A percentile compares a stretch with the other conserved stretches of the same genome.
Conservation (phyloP, 768 basidiomycete genomes). For the Leucocoprinus birnbaumii region DNA sequence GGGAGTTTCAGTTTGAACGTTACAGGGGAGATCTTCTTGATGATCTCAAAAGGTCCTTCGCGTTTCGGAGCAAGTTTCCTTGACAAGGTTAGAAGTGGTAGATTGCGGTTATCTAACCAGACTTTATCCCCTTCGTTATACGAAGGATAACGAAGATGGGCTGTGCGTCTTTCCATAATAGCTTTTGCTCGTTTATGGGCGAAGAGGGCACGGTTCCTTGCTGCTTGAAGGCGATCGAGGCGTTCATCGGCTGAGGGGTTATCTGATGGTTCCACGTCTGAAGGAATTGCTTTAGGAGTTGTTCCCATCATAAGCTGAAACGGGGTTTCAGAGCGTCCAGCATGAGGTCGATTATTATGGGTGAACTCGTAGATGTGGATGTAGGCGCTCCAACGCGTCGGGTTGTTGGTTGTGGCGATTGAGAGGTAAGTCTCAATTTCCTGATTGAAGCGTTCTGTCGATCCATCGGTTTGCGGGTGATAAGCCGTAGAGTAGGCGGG, state of each 20-base stretch:
- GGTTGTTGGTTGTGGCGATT: constrained; percentile 15
- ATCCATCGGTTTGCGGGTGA: constrained; percentile 29
- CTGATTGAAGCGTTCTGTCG: constrained; percentile 19
- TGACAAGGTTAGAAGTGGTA: neutral
- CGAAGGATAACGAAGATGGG: too few species aligned
- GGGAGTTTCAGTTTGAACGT: constrained; percentile 2
- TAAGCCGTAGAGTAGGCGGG: constrained; percentile 28
- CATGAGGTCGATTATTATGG: constrained; percentile 16
- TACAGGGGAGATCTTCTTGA: neutral
- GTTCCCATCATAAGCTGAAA: constrained; percentile 20
- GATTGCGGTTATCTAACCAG: neutral
- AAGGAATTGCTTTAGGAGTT: constrained; percentile 3
- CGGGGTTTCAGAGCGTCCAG: constrained; percentile 14
- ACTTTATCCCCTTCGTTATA: too few species aligned
- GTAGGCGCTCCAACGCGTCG: constrained; percentile 12
- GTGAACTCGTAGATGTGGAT: constrained; percentile 16
- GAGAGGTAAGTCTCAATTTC: constrained; percentile 19
- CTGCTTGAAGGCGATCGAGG: constrained; percentile 1
- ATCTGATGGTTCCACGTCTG: constrained; percentile 9
- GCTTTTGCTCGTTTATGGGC: constrained; percentile 10
- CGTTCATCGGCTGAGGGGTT: constrained; percentile 2
- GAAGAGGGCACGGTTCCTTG: constrained; percentile 13
- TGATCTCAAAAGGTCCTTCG: neutral
- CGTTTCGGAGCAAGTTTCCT: constrained; percentile 2
- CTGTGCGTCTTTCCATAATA: too few species aligned